These are phyloP conservation scores for Microbotryum violaceum DNA, from an alignment of 1,284 basidiomycete species.

Conservation along the genomic window DNA sequence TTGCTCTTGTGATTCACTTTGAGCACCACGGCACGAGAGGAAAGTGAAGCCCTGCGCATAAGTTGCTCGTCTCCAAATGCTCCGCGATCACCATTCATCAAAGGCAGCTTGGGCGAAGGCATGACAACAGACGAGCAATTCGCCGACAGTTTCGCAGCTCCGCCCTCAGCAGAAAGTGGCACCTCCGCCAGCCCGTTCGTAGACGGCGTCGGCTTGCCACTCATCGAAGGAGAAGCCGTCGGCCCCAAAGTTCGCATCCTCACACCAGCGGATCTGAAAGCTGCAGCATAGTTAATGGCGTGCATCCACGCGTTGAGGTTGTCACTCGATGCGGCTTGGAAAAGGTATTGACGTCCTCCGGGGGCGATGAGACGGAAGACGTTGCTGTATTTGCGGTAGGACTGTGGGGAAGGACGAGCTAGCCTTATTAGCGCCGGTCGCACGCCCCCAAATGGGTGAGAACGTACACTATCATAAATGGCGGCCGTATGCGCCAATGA, in stretches of 20 bases:
- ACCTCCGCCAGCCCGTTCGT: neutral
- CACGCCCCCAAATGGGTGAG: no score
- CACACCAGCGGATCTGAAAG: constrained; percentile 80
- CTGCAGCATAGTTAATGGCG: constrained; percentile 86
- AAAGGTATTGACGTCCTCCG: constrained; percentile 69
- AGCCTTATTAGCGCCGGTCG: no score
- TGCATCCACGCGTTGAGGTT: constrained; percentile 90
- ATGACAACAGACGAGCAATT: no score
- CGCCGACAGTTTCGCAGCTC: no score
- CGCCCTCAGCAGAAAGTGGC: no score
- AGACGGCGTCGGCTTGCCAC: neutral
- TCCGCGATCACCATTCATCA: no score
- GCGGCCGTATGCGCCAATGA: constrained; percentile 72
- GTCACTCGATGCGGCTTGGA: constrained; percentile 63
- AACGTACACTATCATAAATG: constrained; percentile 56
- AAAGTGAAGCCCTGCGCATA: no score
- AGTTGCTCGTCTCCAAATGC: no score
- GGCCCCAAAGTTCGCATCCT: constrained; percentile 55
- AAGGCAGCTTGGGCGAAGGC: no score
- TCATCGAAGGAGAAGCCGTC: neutral
- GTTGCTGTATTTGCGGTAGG: constrained; percentile 64
- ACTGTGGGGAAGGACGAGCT: constrained; percentile 28
- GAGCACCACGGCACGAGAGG: no score
- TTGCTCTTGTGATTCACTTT: no score
- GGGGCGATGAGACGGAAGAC: constrained; percentile 72